These are phyloP conservation scores for Astrocystis sublimbata DNA, from an alignment of 495 filamentous ascomycete genomes.

Conservation along the genomic window DNA sequence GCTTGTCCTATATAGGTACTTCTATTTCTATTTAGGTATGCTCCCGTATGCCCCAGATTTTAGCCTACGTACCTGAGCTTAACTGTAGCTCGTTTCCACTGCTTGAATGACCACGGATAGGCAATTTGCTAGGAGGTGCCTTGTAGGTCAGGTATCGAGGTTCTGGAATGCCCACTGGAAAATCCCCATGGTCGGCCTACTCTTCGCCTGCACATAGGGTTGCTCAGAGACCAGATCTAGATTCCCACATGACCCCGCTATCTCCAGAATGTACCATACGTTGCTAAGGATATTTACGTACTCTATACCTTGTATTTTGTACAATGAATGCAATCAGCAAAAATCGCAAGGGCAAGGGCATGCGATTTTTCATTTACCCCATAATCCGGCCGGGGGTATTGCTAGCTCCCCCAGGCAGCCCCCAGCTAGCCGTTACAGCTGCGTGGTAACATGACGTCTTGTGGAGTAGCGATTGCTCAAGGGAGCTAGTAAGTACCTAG, in stretches of 20 bases:
- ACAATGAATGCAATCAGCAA: not conserved
- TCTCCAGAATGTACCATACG: too few relatives aligned
- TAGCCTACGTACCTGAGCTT: too few relatives aligned
- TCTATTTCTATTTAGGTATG: not conserved
- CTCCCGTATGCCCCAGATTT: not conserved
- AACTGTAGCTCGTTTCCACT: too few relatives aligned
- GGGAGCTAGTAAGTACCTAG: not conserved
- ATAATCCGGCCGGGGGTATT: too few relatives aligned
- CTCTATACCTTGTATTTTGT: not conserved
- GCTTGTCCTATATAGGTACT: not conserved
- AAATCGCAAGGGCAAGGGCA: not conserved
- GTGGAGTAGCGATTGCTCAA: not conserved
- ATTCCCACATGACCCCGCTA: too few relatives aligned
- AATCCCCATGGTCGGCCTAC: too few relatives aligned
- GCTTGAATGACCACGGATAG: too few relatives aligned
- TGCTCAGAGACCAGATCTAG: too few relatives aligned
- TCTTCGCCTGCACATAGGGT: too few relatives aligned
- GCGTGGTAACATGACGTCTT: not conserved
- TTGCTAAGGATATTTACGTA: not conserved
- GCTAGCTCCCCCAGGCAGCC: not conserved
- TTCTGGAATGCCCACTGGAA: too few relatives aligned
- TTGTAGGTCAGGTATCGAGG: too few relatives aligned
- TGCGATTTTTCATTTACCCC: not conserved
- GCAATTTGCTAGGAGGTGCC: too few relatives aligned
- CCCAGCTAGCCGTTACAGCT: not conserved